Evolutionary conservation across 1,284 basidiomycete species (phyloP), one percentile per base, ranked within the genome.

Genomic region (Cystobasidiaceae sp.): DNA sequence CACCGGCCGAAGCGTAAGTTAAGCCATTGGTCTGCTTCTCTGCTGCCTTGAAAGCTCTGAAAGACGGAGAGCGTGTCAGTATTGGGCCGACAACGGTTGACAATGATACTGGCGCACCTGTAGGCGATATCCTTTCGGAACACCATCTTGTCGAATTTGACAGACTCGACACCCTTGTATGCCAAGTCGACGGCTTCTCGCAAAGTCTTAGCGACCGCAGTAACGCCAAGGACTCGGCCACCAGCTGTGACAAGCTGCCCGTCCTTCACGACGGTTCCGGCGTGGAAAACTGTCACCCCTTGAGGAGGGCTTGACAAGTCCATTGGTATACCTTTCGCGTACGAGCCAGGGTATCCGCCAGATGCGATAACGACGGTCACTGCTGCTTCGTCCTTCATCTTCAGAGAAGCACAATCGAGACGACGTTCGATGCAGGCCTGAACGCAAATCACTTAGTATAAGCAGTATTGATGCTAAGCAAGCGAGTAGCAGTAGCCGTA

Each of bases 1-100:
- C 94, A 66, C 94, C 94, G 8, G 94, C 92, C 58, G 88, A 85
- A 5, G 92, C 90, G 76, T 99, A 99, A 2, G 94, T 98, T 67
- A 97, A 79, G 21, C 83, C 78, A 50, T 72, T 75, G 67, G 44
- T 72, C 46, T 72, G 71, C 30, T 75, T 69, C 19, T 77, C 74
- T 34, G 71, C 46, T 13, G 70, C 52, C 54, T 67, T 51, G 65
- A 74, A 71, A 13, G 75, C 73, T 34, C 70, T 74, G 66, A 1
- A 34, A n/a, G 7, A 9, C 21, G 41, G 30, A 23, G 11, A 39
- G 37, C n/a, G n/a, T 11, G 11, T 11, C 37, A 11, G 37, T n/a
- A n/a, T 11, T 39, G 37, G 37, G n/a, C n/a, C n/a, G 11, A 39
- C 11, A 11, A 39, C 11, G 37, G 37, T 11, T 39, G 37, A 11